Evolutionary conservation across 2,329 filamentous ascomycete species (phyloP).

Genomic region (Microsporum ferrugineum): DNA sequence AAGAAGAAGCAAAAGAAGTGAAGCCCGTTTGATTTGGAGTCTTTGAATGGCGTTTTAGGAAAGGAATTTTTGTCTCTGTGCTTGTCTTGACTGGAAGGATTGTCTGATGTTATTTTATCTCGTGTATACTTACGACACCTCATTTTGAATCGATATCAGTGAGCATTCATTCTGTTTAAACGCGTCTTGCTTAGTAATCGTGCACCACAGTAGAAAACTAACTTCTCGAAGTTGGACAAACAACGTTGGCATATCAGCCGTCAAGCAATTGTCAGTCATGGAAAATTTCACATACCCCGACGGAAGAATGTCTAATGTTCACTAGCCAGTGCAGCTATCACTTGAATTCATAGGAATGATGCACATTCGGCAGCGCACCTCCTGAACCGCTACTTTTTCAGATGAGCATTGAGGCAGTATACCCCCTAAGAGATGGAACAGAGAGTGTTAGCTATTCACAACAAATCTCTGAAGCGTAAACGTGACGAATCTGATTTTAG

Average conservation of each 20-base stretch:
- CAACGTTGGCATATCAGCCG: neutral
- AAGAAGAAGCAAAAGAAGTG: slow-evolving; percentile 37
- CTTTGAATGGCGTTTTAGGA: slow-evolving; percentile 9
- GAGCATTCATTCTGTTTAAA: neutral
- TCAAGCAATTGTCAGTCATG: neutral
- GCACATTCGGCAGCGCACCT: neutral
- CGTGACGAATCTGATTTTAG: slow-evolving; percentile 25
- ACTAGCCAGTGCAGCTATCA: neutral
- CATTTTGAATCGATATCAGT: neutral
- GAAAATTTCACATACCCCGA: neutral
- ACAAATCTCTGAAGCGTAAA: slow-evolving; percentile 27
- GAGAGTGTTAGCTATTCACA: slow-evolving; percentile 17
- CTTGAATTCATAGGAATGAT: neutral
- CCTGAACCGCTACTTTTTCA: neutral
- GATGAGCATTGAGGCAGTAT: neutral
- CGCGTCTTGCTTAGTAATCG: neutral
- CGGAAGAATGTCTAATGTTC: neutral
- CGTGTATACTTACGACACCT: neutral
- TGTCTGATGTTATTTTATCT: slow-evolving; percentile 7
- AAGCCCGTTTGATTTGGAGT: slow-evolving; percentile 13
- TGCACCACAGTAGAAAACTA: neutral
- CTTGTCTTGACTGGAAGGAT: slow-evolving; percentile 1
- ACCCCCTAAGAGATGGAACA: slow-evolving; percentile 16
- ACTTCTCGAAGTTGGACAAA: neutral
- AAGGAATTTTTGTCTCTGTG: slow-evolving; percentile 3